phyloP scores from a whole-genome alignment of 352 stramenopile species.

The Peronospora belbahrii region DNA sequence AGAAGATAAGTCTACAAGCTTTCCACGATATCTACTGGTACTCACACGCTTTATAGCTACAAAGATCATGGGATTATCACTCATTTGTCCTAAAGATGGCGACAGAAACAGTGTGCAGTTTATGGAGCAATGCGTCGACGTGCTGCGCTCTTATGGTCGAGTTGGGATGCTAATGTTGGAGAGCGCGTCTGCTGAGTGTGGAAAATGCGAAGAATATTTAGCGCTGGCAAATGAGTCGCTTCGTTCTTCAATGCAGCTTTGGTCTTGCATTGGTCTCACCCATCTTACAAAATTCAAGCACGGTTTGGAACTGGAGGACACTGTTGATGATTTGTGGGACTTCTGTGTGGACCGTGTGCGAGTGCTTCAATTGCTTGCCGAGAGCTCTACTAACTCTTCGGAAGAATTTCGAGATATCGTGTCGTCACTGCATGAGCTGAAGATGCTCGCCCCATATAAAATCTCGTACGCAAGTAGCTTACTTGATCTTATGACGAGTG shows the following conservation, averaged over 20 bases:
- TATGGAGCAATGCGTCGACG: constrained; percentile 60
- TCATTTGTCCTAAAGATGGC: constrained; percentile 28
- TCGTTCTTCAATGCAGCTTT: constrained; percentile 38
- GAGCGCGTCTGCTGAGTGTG: constrained; percentile 37
- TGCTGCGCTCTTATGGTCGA: constrained; percentile 63
- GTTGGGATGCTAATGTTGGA: constrained; percentile 57
- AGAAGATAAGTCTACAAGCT: neutral
- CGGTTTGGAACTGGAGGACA: constrained; percentile 56
- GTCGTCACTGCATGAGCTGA: constrained; percentile 56
- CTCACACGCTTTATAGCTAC: constrained; percentile 47
- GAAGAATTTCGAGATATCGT: constrained; percentile 27
- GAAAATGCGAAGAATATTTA: constrained; percentile 50
- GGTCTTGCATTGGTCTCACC: constrained; percentile 54
- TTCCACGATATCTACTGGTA: constrained; percentile 26
- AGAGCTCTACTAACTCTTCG: constrained; percentile 2
- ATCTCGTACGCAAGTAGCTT: constrained; percentile 29
- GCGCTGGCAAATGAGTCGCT: constrained; percentile 48
- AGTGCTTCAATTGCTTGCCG: constrained; percentile 31
- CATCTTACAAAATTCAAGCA: constrained; percentile 59
- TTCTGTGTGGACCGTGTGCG: constrained; percentile 61
- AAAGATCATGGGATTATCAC: constrained; percentile 53
- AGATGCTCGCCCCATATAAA: constrained; percentile 67
- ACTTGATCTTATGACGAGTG: constrained; percentile 38
- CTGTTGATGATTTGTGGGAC: constrained; percentile 75
- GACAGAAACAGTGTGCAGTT: constrained; percentile 23